Percentiles rank a stretch among this genome's conserved stretches.
phyloP scores from a whole-genome alignment of 441 rosid species.

The Codiaeum variegatum region DNA sequence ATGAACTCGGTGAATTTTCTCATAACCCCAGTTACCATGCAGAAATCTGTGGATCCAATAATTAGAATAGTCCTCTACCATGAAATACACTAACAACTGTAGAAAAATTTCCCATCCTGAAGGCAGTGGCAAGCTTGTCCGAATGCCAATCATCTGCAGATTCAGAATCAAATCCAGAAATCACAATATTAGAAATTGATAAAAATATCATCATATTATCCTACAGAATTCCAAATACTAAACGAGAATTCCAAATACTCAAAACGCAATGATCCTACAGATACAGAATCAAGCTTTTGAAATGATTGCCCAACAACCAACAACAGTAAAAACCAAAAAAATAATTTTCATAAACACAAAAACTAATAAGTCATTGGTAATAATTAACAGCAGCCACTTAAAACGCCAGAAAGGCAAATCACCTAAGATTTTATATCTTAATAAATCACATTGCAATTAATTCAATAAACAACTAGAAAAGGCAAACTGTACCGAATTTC shows the following conservation, averaged over 20 bases:
- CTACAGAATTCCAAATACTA: not conserved
- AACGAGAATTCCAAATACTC: not conserved
- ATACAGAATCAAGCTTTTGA: slow-evolving; percentile 6
- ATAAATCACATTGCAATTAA: not conserved
- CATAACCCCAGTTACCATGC: slow-evolving; percentile 86
- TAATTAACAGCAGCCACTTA: not conserved
- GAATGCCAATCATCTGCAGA: slow-evolving; percentile 61
- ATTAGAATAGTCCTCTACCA: slow-evolving; percentile 81
- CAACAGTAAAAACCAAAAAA: not conserved
- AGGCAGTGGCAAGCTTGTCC: slow-evolving; percentile 71
- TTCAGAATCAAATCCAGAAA: slow-evolving; percentile 5
- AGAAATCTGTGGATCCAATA: slow-evolving; percentile 87
- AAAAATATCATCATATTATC: not conserved
- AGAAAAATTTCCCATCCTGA: slow-evolving; percentile 58
- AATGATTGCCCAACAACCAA: not conserved
- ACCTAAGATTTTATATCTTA: not conserved
- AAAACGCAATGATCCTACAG: slow-evolving; percentile 9
- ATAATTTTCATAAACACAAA: not conserved
- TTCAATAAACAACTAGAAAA: not conserved
- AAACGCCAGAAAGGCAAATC: not conserved
- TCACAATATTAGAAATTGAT: not conserved
- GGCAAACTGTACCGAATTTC: not conserved
- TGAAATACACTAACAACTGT: slow-evolving; percentile 65
- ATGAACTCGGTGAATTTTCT: slow-evolving; percentile 81
- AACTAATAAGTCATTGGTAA: not conserved